phyloP scores from a whole-genome alignment of 129 eudicot species.

The Silybum marianum region DNA sequence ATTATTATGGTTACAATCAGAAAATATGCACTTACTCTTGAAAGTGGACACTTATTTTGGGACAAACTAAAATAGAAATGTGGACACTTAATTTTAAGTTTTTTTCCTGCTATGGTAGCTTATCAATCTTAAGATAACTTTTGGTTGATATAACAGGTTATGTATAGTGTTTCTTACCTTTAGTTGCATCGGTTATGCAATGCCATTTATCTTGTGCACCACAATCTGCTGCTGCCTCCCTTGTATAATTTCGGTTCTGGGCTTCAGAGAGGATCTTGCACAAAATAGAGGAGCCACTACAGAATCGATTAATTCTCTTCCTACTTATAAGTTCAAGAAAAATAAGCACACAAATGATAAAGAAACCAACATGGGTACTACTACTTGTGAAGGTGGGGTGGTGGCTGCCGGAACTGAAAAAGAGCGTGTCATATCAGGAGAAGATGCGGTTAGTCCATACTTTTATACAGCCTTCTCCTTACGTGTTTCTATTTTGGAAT shows the following conservation, averaged over 20 bases:
- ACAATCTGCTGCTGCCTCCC: conserved; percentile 99
- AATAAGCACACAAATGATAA: conserved; percentile 46
- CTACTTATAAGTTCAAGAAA: conserved; percentile 87
- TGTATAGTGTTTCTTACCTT: conserved; percentile 93
- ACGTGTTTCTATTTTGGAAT: conserved; percentile 8
- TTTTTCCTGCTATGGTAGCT: neutral
- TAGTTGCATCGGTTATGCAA: conserved; percentile 96
- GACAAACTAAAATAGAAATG: neutral
- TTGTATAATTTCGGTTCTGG: conserved; percentile 86
- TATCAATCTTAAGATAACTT: neutral
- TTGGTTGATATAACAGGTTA: conserved; percentile 55
- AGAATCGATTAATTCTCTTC: conserved; percentile 82
- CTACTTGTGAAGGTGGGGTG: conserved; percentile 67
- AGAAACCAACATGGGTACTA: conserved; percentile 43
- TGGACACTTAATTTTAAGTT: neutral
- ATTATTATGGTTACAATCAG: neutral
- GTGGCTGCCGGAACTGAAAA: conserved; percentile 96
- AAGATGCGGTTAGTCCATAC: conserved; percentile 80
- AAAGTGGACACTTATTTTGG: neutral
- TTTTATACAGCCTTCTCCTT: conserved; percentile 5
- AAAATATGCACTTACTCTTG: neutral
- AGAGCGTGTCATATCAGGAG: conserved; percentile 91
- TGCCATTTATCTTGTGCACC: conserved; percentile 95
- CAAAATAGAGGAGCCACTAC: conserved; percentile 94
- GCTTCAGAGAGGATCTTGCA: conserved; percentile 84